A percentile compares a stretch with the other conserved stretches of the same genome.
Evolutionary conservation across 495 filamentous ascomycete genomes (phyloP).

Genomic region (Cercophora sp.): DNA sequence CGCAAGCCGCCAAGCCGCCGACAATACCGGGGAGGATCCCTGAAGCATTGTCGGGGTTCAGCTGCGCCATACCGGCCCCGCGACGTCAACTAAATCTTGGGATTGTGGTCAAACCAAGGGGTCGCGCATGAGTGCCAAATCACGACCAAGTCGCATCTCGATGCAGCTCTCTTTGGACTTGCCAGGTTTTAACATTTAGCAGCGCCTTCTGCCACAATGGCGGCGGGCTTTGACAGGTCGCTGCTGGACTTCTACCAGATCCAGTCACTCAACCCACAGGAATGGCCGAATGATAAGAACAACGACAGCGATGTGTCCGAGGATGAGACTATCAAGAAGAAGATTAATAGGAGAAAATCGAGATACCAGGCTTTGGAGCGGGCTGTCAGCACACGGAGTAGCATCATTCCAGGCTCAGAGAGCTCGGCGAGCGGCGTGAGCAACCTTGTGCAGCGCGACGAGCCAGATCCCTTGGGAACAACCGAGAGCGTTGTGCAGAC

Average conservation of each 20-base stretch:
- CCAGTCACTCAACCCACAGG: constrained; percentile 68
- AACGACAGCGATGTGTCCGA: constrained; percentile 63
- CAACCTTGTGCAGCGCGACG: constrained; percentile 79
- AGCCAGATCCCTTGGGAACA: constrained; percentile 82
- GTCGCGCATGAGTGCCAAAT: too few relatives aligned
- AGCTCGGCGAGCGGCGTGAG: constrained; percentile 63
- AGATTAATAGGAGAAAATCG: constrained; percentile 62
- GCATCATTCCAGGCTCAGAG: constrained; percentile 63
- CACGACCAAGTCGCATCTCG: too few relatives aligned
- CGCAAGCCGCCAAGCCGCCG: constrained; percentile 2
- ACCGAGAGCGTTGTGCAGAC: constrained; percentile 79
- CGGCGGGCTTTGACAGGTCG: constrained; percentile 59
- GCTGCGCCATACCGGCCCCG: too few relatives aligned
- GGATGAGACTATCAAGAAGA: constrained; percentile 51
- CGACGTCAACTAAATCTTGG: too few relatives aligned
- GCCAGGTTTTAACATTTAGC: too few relatives aligned
- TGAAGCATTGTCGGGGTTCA: not conserved
- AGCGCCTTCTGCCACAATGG: constrained; percentile 11
- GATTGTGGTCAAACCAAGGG: too few relatives aligned
- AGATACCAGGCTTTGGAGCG: constrained; percentile 81
- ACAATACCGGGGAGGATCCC: too few relatives aligned
- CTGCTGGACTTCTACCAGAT: constrained; percentile 90
- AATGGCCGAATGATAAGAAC: constrained; percentile 83
- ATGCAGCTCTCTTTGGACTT: too few relatives aligned
- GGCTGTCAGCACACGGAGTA: constrained; percentile 61